phyloP scores from a whole-genome alignment of 2,329 filamentous ascomycete species.

The Intubia oerlemansii region DNA sequence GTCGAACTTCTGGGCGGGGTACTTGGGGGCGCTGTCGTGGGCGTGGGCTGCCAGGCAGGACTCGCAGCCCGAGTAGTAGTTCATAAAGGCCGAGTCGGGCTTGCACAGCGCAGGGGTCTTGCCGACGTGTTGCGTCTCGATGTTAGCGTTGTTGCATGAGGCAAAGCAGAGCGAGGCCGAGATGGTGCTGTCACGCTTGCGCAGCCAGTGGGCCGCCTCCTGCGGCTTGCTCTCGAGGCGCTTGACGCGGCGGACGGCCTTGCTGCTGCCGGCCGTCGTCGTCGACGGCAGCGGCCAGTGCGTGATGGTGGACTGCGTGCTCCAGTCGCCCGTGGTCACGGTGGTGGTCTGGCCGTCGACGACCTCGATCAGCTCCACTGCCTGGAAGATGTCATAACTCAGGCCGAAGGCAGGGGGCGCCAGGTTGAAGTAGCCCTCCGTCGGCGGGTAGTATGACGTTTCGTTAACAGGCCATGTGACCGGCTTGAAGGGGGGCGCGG shows the following conservation, averaged over 20 bases:
- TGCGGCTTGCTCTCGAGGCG: neutral
- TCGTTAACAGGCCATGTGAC: constrained; percentile 22
- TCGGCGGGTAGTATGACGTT: constrained; percentile 29
- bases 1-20: constrained; percentile 17
- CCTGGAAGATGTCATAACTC: constrained; percentile 37
- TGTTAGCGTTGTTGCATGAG: constrained; percentile 26
- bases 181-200: constrained; percentile 19
- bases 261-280: too few species aligned
- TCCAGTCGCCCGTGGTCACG: constrained; percentile 32
- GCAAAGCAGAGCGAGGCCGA: constrained; percentile 28
- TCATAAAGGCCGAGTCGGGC: constrained; percentile 18
- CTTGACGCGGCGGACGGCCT: neutral
- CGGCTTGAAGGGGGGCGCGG: constrained; percentile 15
- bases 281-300: constrained; percentile 14
- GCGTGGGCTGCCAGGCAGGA: constrained; percentile 17
- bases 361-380: constrained; percentile 17
- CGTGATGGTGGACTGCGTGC: constrained; percentile 25
- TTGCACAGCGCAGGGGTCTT: constrained; percentile 25
- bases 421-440: constrained; percentile 41
- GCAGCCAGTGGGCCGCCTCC: constrained; percentile 8
- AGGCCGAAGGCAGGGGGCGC: constrained; percentile 40
- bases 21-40: constrained; percentile 12
- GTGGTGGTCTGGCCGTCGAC: constrained; percentile 17
- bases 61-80: constrained; percentile 17
- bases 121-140: constrained; percentile 25